Conservation (phyloP, 768 basidiomycete genomes). For the Rhizopogon vinicolor region DNA sequence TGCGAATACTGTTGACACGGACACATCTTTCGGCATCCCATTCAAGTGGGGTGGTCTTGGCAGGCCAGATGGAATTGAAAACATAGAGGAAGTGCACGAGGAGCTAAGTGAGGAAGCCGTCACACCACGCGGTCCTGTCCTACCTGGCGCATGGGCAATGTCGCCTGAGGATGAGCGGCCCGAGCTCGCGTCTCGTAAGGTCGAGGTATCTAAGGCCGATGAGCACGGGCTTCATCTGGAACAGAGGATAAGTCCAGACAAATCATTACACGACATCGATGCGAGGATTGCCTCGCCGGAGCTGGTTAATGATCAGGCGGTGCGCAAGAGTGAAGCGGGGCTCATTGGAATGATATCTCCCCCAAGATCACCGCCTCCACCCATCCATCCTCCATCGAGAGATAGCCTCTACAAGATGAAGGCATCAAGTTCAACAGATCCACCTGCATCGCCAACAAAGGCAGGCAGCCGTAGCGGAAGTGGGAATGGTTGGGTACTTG, state of each 20-base stretch:
- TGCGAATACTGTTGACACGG: slow-evolving; percentile 37
- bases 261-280: slow-evolving; percentile 42
- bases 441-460: slow-evolving; percentile 29
- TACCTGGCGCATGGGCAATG: slow-evolving; percentile 55
- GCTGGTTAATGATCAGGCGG: slow-evolving; percentile 35
- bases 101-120: slow-evolving; percentile 19
- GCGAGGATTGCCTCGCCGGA: slow-evolving; percentile 54
- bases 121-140: slow-evolving; percentile 24
- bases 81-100: slow-evolving; percentile 30
- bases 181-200: slow-evolving; percentile 10
- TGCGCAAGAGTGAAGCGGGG: slow-evolving; percentile 62
- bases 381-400: slow-evolving; percentile 22
- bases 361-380: slow-evolving; percentile 17
- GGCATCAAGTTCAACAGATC: slow-evolving; percentile 13
- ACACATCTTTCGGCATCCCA: slow-evolving; percentile 45
- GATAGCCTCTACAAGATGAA: slow-evolving; percentile 20
- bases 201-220: slow-evolving; percentile 20
- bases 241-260: slow-evolving; percentile 24
- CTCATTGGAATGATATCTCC: slow-evolving; percentile 47
- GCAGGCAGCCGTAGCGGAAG: slow-evolving; percentile 30
- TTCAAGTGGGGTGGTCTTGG: slow-evolving; percentile 58
- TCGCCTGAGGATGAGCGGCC: slow-evolving; percentile 48
- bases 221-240: slow-evolving; percentile 23
- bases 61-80: slow-evolving; percentile 33
- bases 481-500: slow-evolving; percentile 61